Conservation (phyloP, 1,284 basidiomycete species). For the Cryptococcus wingfieldii region DNA sequence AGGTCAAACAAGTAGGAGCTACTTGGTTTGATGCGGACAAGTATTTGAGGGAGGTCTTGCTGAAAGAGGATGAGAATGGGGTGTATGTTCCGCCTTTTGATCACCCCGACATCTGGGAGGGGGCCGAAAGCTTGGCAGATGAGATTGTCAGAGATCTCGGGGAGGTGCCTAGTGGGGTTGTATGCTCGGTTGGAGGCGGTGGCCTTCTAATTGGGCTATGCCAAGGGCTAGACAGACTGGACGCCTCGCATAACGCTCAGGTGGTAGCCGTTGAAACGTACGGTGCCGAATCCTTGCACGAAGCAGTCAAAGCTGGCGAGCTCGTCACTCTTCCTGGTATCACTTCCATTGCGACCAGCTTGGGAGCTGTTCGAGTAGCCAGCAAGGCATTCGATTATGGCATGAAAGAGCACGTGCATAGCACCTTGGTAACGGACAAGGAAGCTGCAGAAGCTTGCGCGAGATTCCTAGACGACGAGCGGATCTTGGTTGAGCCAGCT, state of each 20-base stretch:
- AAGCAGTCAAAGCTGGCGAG: slow-evolving; percentile 15
- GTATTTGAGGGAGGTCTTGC: slow-evolving; percentile 16
- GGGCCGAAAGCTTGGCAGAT: slow-evolving; percentile 18
- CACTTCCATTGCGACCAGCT: slow-evolving; percentile 26
- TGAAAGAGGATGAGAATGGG: slow-evolving; percentile 14
- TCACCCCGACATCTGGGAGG: slow-evolving; percentile 22
- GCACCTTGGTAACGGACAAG: slow-evolving; percentile 21
- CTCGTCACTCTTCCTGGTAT: slow-evolving; percentile 28
- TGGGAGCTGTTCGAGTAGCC: slow-evolving; percentile 22
- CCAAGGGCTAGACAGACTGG: slow-evolving; percentile 14
- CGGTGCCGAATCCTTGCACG: slow-evolving; percentile 26
- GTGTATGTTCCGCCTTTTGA: slow-evolving; percentile 34
- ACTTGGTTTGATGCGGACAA: slow-evolving; percentile 26
- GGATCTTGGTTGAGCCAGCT: slow-evolving; percentile 30
- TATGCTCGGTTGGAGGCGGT: slow-evolving; percentile 31
- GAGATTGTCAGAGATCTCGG: slow-evolving; percentile 19
- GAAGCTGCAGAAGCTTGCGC: slow-evolving; percentile 28
- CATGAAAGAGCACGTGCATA: slow-evolving; percentile 13
- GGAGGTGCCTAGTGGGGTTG: slow-evolving; percentile 12
- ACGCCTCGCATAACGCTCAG: slow-evolving; percentile 1
- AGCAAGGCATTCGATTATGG: slow-evolving; percentile 18
- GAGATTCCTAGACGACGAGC: slow-evolving; percentile 30
- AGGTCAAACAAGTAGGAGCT: slow-evolving; percentile 22
- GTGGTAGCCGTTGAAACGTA: slow-evolving; percentile 27
- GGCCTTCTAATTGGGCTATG: slow-evolving; percentile 25